Conservation (phyloP, 306 rosid species). For the Elaeagnus macrophylla region DNA sequence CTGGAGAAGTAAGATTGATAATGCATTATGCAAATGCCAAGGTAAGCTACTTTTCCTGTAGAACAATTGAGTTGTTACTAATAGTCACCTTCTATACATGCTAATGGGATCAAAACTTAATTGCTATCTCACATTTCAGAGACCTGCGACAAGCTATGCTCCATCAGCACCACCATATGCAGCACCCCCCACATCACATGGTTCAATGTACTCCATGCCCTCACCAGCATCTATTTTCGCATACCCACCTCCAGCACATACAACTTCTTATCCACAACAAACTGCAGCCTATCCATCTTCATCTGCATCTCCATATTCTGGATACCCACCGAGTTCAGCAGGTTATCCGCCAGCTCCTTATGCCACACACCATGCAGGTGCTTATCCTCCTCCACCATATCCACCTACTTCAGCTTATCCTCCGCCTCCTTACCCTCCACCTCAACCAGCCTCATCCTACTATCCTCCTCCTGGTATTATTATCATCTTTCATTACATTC, state of each 20-base stretch:
- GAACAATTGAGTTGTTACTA: not conserved
- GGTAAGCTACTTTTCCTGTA: constrained; percentile 25
- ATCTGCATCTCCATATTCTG: constrained; percentile 20
- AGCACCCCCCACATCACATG: constrained; percentile 19
- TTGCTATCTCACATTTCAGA: constrained; percentile 25
- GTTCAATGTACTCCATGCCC: constrained; percentile 26
- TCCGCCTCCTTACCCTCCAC: constrained; percentile 21
- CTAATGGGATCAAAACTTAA: not conserved
- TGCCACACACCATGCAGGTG: constrained; percentile 6
- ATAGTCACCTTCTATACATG: not conserved
- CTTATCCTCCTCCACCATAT: constrained; percentile 9
- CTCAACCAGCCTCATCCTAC: constrained; percentile 35
- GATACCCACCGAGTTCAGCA: constrained; percentile 17
- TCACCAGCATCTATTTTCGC: constrained; percentile 18
- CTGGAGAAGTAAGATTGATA: constrained; percentile 43
- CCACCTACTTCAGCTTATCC: constrained; percentile 17
- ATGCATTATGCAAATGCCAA: constrained; percentile 27
- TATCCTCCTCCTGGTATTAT: constrained; percentile 53
- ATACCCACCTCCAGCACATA: constrained; percentile 19
- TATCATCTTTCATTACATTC: not conserved
- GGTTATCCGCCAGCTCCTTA: constrained; percentile 24
- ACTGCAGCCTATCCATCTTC: constrained; percentile 18
- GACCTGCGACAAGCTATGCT: constrained; percentile 24
- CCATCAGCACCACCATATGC: constrained; percentile 56
- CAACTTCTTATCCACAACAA: constrained; percentile 28